Base-by-base conservation (phyloP, 2,329 filamentous ascomycete genomes). In the Hypoxylon sp. region DNA sequence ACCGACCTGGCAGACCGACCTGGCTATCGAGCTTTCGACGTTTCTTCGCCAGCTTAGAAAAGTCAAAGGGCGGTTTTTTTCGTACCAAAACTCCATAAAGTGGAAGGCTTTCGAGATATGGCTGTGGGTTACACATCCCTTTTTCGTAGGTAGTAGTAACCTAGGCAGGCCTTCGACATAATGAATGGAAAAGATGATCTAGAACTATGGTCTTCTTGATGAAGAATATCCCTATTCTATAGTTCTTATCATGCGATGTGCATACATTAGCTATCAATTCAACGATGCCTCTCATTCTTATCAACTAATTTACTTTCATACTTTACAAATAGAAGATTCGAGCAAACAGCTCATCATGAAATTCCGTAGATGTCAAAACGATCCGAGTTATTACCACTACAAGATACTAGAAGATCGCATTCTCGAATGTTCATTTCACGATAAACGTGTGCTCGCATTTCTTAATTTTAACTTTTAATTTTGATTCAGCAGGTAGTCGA, bases 381-480 rank as follows among this genome's bases (percentile, higher is more conserved):
- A 19, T 17, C n/a, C 5, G 8, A 9, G 2, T 31, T 6, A 31
- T 9, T 8, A n/a, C 14, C 14, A 39, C 35, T 6, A n/a, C 5
- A 39, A 14, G 35, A 5, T 39, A 14, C 11, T 6, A 14, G 35
- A 9, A 42, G 39, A 44, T 22, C 9, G n/a, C 17, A 10, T 44
- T 17, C 11, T 44, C 6, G 8, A 11, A 19, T 11, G 11, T 8
- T 10, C 39, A 44, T n/a, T 44, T 44, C 39, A 44, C 39, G 8
- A 11, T 22, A 22, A 6, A 11, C 17, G 22, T 44, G 17, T 44
- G 14, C 14, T 10, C 17, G 39, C 17, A 3, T 22, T 48, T 19
- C 5, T n/a, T 48, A n/a, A 56, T 10, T 63, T 63, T 22, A 57
- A 63, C 46, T 52, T 63, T 63, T 57, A 11, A 33, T 63, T 57